Base-by-base conservation (phyloP, 208 protist genomes). In the Crithidia mellificae region DNA sequence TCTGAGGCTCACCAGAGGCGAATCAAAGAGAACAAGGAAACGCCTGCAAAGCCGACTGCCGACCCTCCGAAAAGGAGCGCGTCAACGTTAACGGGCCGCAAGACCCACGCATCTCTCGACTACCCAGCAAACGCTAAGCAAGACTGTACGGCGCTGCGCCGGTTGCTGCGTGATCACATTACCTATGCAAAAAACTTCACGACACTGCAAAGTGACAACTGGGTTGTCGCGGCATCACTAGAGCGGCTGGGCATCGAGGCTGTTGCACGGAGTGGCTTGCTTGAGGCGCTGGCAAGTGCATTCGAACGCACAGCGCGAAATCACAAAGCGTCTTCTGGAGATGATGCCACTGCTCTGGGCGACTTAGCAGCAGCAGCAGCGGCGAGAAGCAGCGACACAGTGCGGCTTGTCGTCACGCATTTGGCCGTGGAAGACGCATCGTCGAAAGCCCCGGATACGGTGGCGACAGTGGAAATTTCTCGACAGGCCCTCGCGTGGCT, bases 101-200 rank as follows among this genome's bases (percentile, higher is more conserved):
- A 6, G 5, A 20, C 19, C 6, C 8, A 49, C 43, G 17, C 46
- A 51, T 1, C 53, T 41, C 53, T 34, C 2, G 22, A 46, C 14
- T 41, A 36, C 22, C 20, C 11, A 6, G 30, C 9, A n/a, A 30
- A 11, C 1, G 17, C 2, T 20, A 58, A 58, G 20, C 9, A 9
- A 2, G 57, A 63, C 43, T 50, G 25, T 12, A 25, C n/a, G 9
- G 27, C 74, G 36, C 39, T 83, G 44, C 63, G 74, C 17, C 66
- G 67, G 29, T 69, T 89, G 2, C 43, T 89, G 29, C 65, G 63
- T 14, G 59, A 77, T 30, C 84, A 90, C 61, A 43, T 20, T 15
- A 66, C 67, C 3, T 69, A 80, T 43, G 34, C 39, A 1, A 56
- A 69, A 32, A 92, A 88, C 64, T 90, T 84, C 47, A 46, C 50